A percentile compares a stretch with the other conserved stretches of the same genome.
Conservation (phyloP, 1,139 yeast species). For the Entelexis paramagnoliae region DNA sequence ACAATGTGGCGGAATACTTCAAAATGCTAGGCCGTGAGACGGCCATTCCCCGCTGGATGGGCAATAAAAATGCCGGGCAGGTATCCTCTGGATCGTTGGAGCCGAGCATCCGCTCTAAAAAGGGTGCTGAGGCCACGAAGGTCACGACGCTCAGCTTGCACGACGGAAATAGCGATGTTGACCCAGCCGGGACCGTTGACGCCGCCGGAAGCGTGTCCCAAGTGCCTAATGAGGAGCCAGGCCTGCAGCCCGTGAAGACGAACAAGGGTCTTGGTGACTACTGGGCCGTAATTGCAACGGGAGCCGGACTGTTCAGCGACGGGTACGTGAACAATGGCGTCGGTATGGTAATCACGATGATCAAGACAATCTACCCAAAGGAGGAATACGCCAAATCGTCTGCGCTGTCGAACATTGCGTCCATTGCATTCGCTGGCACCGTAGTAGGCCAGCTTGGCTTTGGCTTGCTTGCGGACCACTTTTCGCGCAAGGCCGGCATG, state of each 20-base stretch:
- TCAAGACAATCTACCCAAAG: constrained; percentile 51
- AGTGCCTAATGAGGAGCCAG: neutral
- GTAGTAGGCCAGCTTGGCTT: constrained; percentile 76
- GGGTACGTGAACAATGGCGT: constrained; percentile 83
- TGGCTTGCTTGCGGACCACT: constrained; percentile 69
- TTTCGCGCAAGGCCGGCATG: constrained; percentile 76
- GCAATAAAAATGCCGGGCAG: constrained; percentile 2
- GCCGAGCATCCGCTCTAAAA: neutral
- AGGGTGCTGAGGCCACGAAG: neutral
- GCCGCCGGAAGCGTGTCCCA: neutral
- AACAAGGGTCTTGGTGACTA: constrained; percentile 25
- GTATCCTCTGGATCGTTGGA: neutral
- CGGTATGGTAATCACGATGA: constrained; percentile 62
- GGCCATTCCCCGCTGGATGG: constrained; percentile 17
- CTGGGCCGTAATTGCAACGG: constrained; percentile 79
- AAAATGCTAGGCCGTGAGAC: constrained; percentile 12
- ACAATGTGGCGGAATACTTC: constrained; percentile 6
- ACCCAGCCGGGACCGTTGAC: too few species aligned
- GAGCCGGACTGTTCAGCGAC: constrained; percentile 85
- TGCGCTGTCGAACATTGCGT: constrained; percentile 68
- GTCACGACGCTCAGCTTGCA: neutral
- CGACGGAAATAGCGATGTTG: too few species aligned
- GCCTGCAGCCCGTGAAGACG: neutral
- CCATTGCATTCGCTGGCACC: constrained; percentile 88
- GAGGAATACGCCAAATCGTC: constrained; percentile 46